These are phyloP conservation scores for Fusarium sp. DNA, from an alignment of 2,329 filamentous ascomycete species.

Conservation along the genomic window DNA sequence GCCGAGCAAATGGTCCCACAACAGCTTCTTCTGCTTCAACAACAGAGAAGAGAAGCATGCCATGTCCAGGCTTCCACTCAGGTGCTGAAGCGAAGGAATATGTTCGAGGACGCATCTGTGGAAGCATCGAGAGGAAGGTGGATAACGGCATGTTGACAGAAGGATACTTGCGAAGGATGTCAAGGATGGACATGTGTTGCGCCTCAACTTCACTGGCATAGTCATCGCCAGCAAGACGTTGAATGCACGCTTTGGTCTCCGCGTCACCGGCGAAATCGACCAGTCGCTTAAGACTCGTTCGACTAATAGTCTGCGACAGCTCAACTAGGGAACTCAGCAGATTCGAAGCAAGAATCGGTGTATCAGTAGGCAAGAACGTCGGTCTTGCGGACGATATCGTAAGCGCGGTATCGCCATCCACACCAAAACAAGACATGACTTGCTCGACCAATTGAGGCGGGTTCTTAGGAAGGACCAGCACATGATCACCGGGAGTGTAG, in stretches of 20 bases:
- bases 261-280: constrained; percentile 58
- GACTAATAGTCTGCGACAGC: constrained; percentile 77
- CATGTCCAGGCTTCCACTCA: background rate
- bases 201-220: constrained; percentile 63
- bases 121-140: constrained; percentile 77
- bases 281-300: constrained; percentile 58
- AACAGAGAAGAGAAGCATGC: constrained; percentile 7
- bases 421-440: constrained; percentile 73
- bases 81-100: constrained; percentile 21
- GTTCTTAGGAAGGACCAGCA: constrained; percentile 79
- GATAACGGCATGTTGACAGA: constrained; percentile 71
- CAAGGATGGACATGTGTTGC: constrained; percentile 74
- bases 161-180: constrained; percentile 74
- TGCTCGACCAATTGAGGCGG: constrained; percentile 70
- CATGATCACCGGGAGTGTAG: constrained; percentile 81
- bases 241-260: constrained; percentile 61
- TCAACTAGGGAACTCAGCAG: constrained; percentile 79
- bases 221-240: constrained; percentile 58
- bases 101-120: constrained; percentile 67
- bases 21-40: constrained; percentile 2
- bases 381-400: constrained; percentile 66
- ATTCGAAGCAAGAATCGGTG: constrained; percentile 69
- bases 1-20: background rate
- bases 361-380: constrained; percentile 66
- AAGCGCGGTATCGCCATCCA: constrained; percentile 76